Evolutionary conservation across 2,329 filamentous ascomycete species (phyloP).

Genomic region (Penicillium aurantiogriseum): DNA sequence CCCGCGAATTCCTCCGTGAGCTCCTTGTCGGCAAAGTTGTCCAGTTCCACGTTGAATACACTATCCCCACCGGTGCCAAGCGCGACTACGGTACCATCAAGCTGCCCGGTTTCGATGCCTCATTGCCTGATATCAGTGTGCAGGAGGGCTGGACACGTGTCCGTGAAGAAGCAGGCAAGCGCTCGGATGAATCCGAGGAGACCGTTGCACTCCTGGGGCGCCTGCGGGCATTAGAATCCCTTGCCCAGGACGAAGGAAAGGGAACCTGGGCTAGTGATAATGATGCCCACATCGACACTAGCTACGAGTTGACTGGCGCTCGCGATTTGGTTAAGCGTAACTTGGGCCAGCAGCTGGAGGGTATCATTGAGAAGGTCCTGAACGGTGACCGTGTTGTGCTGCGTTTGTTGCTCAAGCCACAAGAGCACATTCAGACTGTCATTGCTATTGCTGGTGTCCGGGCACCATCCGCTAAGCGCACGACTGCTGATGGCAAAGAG

Average conservation of each 20-base stretch:
- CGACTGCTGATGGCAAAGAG: conserved; percentile 75
- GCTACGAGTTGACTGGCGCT: conserved; percentile 76
- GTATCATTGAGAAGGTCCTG: conserved; percentile 85
- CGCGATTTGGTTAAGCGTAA: conserved; percentile 73
- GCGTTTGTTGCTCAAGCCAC: conserved; percentile 74
- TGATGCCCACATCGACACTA: conserved; percentile 67
- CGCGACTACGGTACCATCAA: conserved; percentile 84
- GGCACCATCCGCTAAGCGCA: conserved; percentile 83
- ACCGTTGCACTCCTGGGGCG: conserved; percentile 68
- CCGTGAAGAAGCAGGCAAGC: conserved; percentile 83
- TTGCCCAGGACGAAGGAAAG: conserved; percentile 74
- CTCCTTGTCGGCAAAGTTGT: conserved; percentile 82
- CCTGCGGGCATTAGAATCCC: conserved; percentile 71
- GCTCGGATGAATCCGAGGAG: conserved; percentile 80
- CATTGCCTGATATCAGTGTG: conserved; percentile 77
- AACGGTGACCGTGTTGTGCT: conserved; percentile 87
- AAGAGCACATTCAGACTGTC: conserved; percentile 85
- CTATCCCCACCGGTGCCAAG: conserved; percentile 72
- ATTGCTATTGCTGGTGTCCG: conserved; percentile 85
- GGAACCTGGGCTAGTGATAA: conserved; percentile 73
- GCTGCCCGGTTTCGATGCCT: conserved; percentile 66
- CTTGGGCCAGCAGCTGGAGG: conserved; percentile 82
- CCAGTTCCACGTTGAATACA: conserved; percentile 82
- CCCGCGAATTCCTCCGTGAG: conserved; percentile 85
- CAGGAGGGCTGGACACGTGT: conserved; percentile 91